phyloP scores from a whole-genome alignment of 805 yeast species.

The Candida vaughaniae region DNA sequence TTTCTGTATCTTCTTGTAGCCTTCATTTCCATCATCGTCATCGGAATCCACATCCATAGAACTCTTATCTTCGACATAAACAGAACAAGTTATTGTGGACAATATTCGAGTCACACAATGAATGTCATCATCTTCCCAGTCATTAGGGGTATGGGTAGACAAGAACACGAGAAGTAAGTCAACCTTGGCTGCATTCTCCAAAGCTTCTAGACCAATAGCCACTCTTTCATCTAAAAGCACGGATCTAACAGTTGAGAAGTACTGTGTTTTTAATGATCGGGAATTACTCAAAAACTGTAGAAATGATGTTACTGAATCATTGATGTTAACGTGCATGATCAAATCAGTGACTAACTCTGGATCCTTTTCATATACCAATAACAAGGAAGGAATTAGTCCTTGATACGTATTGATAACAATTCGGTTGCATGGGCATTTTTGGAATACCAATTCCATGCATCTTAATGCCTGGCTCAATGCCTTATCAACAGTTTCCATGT shows the following conservation, averaged over 20 bases:
- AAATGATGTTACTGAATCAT: conserved; percentile 8
- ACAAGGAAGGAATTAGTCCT: too few species aligned
- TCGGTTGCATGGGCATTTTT: too few species aligned
- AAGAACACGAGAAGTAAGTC: conserved; percentile 2
- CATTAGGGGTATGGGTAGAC: background rate
- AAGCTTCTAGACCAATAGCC: background rate
- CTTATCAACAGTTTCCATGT: too few species aligned
- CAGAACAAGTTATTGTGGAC: background rate
- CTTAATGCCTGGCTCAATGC: too few species aligned
- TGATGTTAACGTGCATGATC: conserved; percentile 8
- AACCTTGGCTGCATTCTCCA: conserved; percentile 1
- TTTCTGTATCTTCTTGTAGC: background rate
- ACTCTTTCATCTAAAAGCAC: background rate
- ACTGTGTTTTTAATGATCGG: background rate
- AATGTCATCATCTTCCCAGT: background rate
- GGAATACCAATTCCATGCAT: too few species aligned
- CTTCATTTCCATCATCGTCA: conserved; percentile 17
- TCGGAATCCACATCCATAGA: conserved; percentile 21
- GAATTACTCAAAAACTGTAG: conserved; percentile 1
- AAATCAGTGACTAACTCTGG: background rate
- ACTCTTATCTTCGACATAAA: conserved; percentile 10
- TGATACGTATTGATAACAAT: too few species aligned
- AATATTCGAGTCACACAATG: background rate
- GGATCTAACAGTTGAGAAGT: background rate
- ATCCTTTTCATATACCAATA: too few species aligned